Conservation (phyloP, 768 basidiomycete species). For the Lactifluus echinatus region DNA sequence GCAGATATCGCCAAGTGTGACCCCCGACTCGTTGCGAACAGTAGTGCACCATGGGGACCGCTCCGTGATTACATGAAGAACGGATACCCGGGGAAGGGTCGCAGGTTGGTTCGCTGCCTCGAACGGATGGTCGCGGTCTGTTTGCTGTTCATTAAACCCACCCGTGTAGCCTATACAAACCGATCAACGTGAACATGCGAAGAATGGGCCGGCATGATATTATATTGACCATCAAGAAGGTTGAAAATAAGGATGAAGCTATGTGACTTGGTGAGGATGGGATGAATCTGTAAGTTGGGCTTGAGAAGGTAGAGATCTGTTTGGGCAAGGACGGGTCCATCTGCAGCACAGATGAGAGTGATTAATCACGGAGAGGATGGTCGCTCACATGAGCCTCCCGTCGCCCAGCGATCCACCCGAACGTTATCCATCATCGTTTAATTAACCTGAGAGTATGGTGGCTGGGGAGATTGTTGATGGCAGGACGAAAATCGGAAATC, state of each 20-base stretch:
- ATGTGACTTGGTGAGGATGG: conserved; percentile 46
- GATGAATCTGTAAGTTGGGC: conserved; percentile 61
- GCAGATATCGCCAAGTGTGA: conserved; percentile 72
- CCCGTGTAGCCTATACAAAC: conserved; percentile 42
- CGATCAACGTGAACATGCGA: not conserved
- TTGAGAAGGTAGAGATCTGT: conserved; percentile 76
- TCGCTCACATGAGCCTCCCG: conserved; percentile 15
- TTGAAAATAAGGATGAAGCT: conserved; percentile 65
- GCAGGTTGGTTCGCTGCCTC: conserved; percentile 33
- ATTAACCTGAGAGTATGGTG: not conserved
- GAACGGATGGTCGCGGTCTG: conserved; percentile 51
- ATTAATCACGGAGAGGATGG: not conserved
- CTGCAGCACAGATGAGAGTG: conserved; percentile 29
- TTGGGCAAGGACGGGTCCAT: conserved; percentile 71
- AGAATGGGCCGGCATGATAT: not conserved
- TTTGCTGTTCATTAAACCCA: conserved; percentile 51
- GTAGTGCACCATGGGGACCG: conserved; percentile 74
- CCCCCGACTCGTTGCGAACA: conserved; percentile 60
- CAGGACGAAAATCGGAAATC: not conserved
- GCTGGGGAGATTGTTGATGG: not conserved
- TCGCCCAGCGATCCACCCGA: conserved; percentile 17
- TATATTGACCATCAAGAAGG: conserved; percentile 48
- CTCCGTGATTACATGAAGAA: conserved; percentile 32
- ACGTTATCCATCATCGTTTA: conserved; percentile 14
- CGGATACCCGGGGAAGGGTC: conserved; percentile 32